These are phyloP conservation scores for Aureobasidium sp. DNA, from an alignment of 2,329 filamentous ascomycete species.

Conservation along the genomic window DNA sequence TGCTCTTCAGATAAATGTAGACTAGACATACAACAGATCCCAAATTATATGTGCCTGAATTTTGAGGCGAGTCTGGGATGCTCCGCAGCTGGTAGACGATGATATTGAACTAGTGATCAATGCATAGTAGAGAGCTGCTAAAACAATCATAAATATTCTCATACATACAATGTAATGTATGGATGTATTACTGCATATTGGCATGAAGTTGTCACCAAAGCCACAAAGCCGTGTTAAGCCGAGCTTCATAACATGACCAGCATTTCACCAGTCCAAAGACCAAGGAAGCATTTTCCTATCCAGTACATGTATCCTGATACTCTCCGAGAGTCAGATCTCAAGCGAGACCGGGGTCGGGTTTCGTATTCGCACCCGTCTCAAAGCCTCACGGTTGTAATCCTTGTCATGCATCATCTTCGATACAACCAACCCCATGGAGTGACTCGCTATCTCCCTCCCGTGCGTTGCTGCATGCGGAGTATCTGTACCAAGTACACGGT, in stretches of 20 bases:
- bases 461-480: neutral
- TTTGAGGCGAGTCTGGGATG: neutral
- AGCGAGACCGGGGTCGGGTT: neutral
- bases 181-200: neutral
- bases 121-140: too few relatives aligned
- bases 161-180: too few relatives aligned
- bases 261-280: neutral
- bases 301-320: neutral
- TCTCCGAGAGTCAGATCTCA: neutral
- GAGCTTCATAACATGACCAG: neutral
- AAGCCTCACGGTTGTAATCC: neutral
- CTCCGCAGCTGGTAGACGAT: too few relatives aligned
- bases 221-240: neutral
- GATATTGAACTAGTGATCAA: too few relatives aligned
- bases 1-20: too few relatives aligned
- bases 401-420: neutral
- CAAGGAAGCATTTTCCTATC: neutral
- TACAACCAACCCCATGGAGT: neutral
- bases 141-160: neutral
- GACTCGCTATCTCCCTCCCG: neutral
- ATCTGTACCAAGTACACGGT: neutral
- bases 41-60: too few relatives aligned
- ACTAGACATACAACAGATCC: too few relatives aligned
- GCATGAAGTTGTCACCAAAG: neutral
- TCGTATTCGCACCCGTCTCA: neutral